phyloP scores from a whole-genome alignment of 2,329 filamentous ascomycete genomes.

The Myotisia sp. region DNA sequence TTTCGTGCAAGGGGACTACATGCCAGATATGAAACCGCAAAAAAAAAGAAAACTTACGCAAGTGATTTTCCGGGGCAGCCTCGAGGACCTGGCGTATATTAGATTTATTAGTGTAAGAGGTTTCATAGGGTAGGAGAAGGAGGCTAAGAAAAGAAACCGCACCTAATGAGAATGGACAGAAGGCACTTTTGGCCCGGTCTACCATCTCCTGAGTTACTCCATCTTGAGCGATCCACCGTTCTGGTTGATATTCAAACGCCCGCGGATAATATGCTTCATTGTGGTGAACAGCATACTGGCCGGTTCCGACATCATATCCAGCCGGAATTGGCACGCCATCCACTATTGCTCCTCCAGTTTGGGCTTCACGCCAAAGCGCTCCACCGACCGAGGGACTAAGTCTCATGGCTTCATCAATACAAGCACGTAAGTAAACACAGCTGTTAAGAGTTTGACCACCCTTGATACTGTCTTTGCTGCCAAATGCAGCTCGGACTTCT shows the following conservation, averaged over 20 bases:
- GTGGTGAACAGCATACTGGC: constrained; percentile 22
- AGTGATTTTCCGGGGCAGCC: constrained; percentile 32
- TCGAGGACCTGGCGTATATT: too few species aligned
- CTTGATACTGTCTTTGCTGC: constrained; percentile 12
- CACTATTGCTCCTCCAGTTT: constrained; percentile 16
- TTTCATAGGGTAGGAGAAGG: too few species aligned
- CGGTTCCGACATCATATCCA: constrained; percentile 19
- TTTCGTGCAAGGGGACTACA: constrained; percentile 30
- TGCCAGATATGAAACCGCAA: constrained; percentile 25
- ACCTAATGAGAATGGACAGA: constrained; percentile 25
- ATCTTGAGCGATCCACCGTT: constrained; percentile 21
- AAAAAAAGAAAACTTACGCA: constrained; percentile 29
- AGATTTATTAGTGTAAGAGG: too few species aligned
- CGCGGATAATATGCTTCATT: constrained; percentile 19
- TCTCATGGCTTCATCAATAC: constrained; percentile 25
- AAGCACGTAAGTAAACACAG: constrained; percentile 29
- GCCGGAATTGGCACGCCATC: constrained; percentile 20
- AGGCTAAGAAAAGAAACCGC: too few species aligned
- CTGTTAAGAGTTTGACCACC: constrained; percentile 19
- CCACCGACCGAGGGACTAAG: constrained; percentile 18
- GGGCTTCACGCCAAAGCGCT: constrained; percentile 18
- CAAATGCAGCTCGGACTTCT: constrained; percentile 21
- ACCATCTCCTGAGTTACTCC: constrained; percentile 16
- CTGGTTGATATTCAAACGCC: constrained; percentile 20
- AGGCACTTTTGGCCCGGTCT: constrained; percentile 31